A percentile compares a stretch with the other conserved stretches of the same genome.
Evolutionary conservation across 148 eudicot species (phyloP).

Genomic region (Rhododendron molle): DNA sequence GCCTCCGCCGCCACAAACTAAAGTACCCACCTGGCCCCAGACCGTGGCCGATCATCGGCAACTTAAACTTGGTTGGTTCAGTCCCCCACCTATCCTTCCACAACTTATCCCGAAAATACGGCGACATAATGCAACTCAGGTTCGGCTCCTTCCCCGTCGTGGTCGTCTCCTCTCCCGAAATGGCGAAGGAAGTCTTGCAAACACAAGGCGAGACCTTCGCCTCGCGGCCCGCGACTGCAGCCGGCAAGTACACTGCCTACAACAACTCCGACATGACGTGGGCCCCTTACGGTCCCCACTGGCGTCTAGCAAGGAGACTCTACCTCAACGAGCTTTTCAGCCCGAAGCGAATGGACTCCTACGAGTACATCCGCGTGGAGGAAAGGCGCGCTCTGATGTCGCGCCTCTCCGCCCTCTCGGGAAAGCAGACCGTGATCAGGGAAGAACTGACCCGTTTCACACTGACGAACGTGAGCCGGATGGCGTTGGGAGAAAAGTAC

Average conservation of each 20-base stretch:
- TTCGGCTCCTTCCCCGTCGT: background rate
- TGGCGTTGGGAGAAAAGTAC: background rate
- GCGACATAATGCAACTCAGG: background rate
- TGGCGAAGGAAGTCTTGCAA: background rate
- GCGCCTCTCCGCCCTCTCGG: background rate
- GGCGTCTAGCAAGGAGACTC: background rate
- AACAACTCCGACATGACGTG: background rate
- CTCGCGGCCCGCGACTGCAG: background rate
- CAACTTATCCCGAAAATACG: background rate
- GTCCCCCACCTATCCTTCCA: background rate
- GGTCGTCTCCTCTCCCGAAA: background rate
- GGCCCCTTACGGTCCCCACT: background rate
- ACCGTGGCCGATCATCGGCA: background rate
- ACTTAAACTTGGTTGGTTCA: slow-evolving; percentile 4
- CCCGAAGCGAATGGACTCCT: background rate
- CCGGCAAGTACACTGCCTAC: background rate
- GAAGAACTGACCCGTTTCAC: background rate
- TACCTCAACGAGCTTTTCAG: background rate
- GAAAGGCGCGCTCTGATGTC: background rate
- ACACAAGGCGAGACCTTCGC: background rate
- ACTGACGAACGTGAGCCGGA: background rate
- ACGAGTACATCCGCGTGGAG: background rate
- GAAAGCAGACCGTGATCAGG: background rate
- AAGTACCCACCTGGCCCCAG: too few relatives aligned
- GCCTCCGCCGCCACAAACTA: too few relatives aligned